Percentiles rank a stretch among this genome's conserved stretches.
Conservation (phyloP, 2,329 filamentous ascomycete genomes). For the Penicillium fuscoglaucum region DNA sequence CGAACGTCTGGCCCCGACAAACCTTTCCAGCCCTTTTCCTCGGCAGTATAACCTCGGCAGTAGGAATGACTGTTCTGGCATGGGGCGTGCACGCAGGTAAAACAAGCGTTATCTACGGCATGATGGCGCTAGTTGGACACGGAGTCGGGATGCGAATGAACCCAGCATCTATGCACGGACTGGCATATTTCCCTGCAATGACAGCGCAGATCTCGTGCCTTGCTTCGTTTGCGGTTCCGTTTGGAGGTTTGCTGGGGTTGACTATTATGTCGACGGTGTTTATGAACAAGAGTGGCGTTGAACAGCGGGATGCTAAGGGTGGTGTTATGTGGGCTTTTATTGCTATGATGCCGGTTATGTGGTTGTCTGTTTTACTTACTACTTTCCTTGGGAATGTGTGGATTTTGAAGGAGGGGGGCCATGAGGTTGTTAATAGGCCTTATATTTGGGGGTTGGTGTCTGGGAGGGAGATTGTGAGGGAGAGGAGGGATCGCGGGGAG, state of each 20-base stretch:
- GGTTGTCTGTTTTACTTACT: constrained; percentile 48
- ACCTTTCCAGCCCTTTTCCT: not conserved
- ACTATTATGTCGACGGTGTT: constrained; percentile 5
- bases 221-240: not conserved
- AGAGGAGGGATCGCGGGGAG: not conserved
- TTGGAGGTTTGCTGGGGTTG: not conserved
- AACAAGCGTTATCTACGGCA: constrained; percentile 58
- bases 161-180: constrained; percentile 58
- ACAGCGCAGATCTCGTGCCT: constrained; percentile 1
- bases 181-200: not conserved
- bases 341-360: constrained; percentile 61
- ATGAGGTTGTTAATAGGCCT: constrained; percentile 28
- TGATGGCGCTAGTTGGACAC: constrained; percentile 64
- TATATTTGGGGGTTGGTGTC: not conserved
- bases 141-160: constrained; percentile 67
- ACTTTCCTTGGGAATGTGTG: constrained; percentile 54
- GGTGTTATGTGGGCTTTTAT: constrained; percentile 67
- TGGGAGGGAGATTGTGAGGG: not conserved
- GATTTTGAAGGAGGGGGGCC: constrained; percentile 37
- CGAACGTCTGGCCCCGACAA: not conserved
- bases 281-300: not conserved
- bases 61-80: not conserved
- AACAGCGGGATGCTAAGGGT: not conserved
- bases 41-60: not conserved
- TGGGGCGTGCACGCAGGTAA: constrained; percentile 25